Percentiles rank a stretch among this genome's conserved stretches.
phyloP scores from a whole-genome alignment of 352 stramenopile genomes.

The Globisporangium megalacanthum region DNA sequence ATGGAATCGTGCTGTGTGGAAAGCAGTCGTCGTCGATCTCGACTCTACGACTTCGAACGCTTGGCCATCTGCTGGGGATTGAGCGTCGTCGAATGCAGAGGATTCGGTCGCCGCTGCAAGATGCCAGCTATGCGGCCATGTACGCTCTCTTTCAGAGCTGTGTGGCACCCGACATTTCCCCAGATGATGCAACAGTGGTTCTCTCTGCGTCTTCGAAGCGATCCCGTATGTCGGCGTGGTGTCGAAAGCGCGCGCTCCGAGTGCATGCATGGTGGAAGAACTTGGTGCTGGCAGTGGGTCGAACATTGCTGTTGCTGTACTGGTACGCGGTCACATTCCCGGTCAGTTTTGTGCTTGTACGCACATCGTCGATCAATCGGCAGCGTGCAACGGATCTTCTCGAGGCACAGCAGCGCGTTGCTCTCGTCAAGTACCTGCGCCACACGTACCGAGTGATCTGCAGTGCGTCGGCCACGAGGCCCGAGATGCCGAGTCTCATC shows the following conservation, averaged over 20 bases:
- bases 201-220: background rate
- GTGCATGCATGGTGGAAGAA: background rate
- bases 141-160: background rate
- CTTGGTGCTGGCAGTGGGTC: background rate
- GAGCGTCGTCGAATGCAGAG: background rate
- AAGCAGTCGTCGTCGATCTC: background rate
- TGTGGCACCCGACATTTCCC: background rate
- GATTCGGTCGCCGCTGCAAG: background rate
- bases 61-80: conserved; percentile 1
- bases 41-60: background rate
- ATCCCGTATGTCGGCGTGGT: background rate
- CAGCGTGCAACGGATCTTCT: background rate
- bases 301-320: conserved; percentile 3
- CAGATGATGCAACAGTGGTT: background rate
- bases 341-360: background rate
- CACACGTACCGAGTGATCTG: conserved; percentile 1
- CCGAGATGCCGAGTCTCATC: background rate
- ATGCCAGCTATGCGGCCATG: background rate
- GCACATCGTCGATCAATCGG: conserved; percentile 1
- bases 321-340: conserved; percentile 9
- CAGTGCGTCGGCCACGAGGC: background rate
- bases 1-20: background rate
- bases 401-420: conserved; percentile 8
- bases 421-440: conserved; percentile 6
- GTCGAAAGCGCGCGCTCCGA: background rate